Evolutionary conservation across 768 basidiomycete species (phyloP), one percentile per base, ranked within the genome.

Genomic region (Tephrocybe rancida): DNA sequence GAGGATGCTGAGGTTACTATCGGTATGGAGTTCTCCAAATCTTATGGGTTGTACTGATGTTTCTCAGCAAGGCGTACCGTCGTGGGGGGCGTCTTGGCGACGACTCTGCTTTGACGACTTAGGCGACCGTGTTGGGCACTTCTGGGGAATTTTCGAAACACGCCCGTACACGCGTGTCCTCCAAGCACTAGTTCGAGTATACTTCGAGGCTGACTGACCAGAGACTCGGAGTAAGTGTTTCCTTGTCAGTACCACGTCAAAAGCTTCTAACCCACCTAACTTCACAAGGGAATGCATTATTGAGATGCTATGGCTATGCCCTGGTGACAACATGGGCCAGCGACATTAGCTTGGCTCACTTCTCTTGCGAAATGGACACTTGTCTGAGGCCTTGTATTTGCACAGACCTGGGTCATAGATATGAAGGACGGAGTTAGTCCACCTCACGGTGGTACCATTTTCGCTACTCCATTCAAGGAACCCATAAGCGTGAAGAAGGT

Each of bases 141-240:
- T 76, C 58, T 73, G 70, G 70, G 52, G 53, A 13, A 61, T 76
- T 6, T 38, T 73, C 10, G 68, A 73, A 51, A 77, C 78, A 8
- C 64, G 77, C 0, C 78, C 76, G 6, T 78, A 79, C 56, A 78
- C 78, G 73, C 73, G 77, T 5, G 67, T 78, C 9, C 61, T 78
- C 6, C 72, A 73, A 49, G 73, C 73, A 0, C 64, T 71, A 7
- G 73, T 73, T 1, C 66, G 71, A 0, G 24, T 72, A 4, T 68
- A 71, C 38, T 67, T 72, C 50, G 70, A 74, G 42, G 62, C 60
- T 11, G 57, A 63, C n/a, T n/a, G n/a, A n/a, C n/a, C n/a, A 32
- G 57, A 66, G n/a, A 75, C 68, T 49, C 50, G 59, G 6, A 65
- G 72, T 50, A 67, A 67, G 72, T 76, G 57, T 24, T 73, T 64